Base-by-base conservation (phyloP, 148 eudicot species). In the Bassia scoparia region DNA sequence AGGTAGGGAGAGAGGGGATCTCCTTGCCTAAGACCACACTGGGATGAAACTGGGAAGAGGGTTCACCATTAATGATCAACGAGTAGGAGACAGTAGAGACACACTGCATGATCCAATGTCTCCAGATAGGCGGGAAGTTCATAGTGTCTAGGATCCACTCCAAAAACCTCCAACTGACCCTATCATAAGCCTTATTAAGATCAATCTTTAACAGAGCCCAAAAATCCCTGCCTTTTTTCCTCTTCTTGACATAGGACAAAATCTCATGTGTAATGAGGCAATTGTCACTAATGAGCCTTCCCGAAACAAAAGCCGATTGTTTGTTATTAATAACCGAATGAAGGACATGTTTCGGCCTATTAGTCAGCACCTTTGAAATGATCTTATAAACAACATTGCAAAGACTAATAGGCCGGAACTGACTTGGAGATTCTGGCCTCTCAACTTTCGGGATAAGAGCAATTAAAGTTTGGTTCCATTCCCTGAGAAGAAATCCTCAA, bases 191-290 rank as follows among this genome's bases (percentile, higher is more conserved):
- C 3, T 61, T 61, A 1, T 27, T 61, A 1, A 61, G 17, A 61
- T 61, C 37, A 13, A 27, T 0, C 30, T 61, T 61, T 2, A 61
- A 18, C 1, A 30, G 17, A 3, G 20, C 3, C 10, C 7, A 29
- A 2, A 3, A 10, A 15, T 5, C 0, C 4, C 13, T 29, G 11
- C 35, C 35, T 0, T 11, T 1, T 6, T 0, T 1, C 0, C 16
- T 5, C 5, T 5, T 27, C 34, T 27, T 27, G 13, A 60, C 26
- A 0, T 27, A 61, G 14, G 3, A 16, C 0, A 61, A 0, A 13
- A 61, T 18, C 31, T 61, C 35, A 15, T 29, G 15, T 0, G 35
- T 37, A 27, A 61, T 8, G 2, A 61, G 16, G 5, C 34, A 29
- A 29, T 60, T 50, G 1, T 60, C 33, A 12, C 16, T 3, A 8